These are phyloP conservation scores for Trichophyton schoenleinii DNA, from an alignment of 2,329 filamentous ascomycete genomes.

Conservation along the genomic window DNA sequence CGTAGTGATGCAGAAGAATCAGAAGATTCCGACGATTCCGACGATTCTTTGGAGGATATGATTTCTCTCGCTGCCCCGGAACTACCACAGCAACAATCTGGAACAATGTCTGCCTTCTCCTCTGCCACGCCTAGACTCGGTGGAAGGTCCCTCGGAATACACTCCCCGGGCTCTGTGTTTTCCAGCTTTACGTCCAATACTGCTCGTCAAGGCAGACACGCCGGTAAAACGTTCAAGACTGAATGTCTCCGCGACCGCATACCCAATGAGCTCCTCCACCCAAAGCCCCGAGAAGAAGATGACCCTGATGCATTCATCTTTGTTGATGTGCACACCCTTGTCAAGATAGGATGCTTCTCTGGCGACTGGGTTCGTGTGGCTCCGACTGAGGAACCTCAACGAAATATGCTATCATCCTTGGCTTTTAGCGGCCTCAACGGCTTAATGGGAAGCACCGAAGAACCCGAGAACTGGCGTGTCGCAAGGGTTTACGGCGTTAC, in stretches of 20 bases:
- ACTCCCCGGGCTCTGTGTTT: constrained; percentile 77
- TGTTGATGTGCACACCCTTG: constrained; percentile 73
- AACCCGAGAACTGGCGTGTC: constrained; percentile 64
- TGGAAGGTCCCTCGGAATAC: constrained; percentile 56
- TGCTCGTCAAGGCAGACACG: constrained; percentile 56
- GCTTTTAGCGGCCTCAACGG: constrained; percentile 41
- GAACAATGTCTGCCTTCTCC: constrained; percentile 65
- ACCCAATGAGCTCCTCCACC: constrained; percentile 67
- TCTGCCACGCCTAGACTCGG: constrained; percentile 68
- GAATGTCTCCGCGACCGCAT: constrained; percentile 63
- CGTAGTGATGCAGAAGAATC: constrained; percentile 85
- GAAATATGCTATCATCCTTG: constrained; percentile 49
- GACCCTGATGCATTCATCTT: constrained; percentile 79
- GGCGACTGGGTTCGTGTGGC: constrained; percentile 92
- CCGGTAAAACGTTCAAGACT: constrained; percentile 71
- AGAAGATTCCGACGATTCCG: constrained; percentile 61
- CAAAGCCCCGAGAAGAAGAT: constrained; percentile 70
- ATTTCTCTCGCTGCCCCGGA: constrained; percentile 76
- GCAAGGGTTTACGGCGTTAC: constrained; percentile 82
- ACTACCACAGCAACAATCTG: constrained; percentile 63
- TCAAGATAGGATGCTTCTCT: constrained; percentile 89
- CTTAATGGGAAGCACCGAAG: constrained; percentile 34
- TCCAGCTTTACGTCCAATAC: constrained; percentile 81
- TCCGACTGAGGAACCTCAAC: constrained; percentile 54
- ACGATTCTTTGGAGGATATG: constrained; percentile 86